phyloP scores from a whole-genome alignment of 2,329 filamentous ascomycete genomes.

The Hypocrella siamensis region DNA sequence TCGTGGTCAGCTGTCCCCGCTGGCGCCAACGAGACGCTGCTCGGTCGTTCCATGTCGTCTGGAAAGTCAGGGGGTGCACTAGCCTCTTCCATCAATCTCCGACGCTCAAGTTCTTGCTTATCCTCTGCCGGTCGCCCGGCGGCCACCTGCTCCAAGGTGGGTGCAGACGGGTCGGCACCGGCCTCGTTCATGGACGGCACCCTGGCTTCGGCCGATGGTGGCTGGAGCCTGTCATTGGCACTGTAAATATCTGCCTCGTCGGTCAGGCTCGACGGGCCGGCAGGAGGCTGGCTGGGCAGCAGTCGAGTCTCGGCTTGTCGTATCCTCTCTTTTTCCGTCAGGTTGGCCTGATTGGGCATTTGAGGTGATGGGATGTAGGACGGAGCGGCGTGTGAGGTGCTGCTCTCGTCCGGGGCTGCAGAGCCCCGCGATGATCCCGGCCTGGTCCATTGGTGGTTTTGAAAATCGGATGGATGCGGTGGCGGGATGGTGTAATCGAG shows the following conservation, averaged over 20 bases:
- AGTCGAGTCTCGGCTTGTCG: conserved; percentile 63
- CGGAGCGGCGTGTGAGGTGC: conserved; percentile 16
- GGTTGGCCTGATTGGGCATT: conserved; percentile 39
- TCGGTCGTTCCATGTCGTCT: conserved; percentile 29
- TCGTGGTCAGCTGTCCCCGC: conserved; percentile 8
- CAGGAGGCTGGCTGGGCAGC: conserved; percentile 59
- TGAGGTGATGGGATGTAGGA: conserved; percentile 45
- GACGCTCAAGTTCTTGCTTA: conserved; percentile 62
- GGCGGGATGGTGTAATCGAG: conserved; percentile 4
- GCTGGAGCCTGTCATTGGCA: conserved; percentile 22
- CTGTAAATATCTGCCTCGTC: conserved; percentile 37
- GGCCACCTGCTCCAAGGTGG: conserved; percentile 27
- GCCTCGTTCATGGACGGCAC: conserved; percentile 5
- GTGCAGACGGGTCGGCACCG: conserved; percentile 23
- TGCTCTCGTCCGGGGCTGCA: conserved; percentile 7
- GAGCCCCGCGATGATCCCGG: conserved; percentile 3
- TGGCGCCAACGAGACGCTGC: conserved; percentile 13
- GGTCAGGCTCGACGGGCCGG: conserved; percentile 20
- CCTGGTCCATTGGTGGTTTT: not conserved
- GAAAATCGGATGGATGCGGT: conserved; percentile 6
- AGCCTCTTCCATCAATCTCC: conserved; percentile 44
- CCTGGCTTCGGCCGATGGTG: conserved; percentile 4
- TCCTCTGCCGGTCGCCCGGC: conserved; percentile 37
- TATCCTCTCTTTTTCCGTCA: conserved; percentile 72
- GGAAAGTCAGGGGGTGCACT: conserved; percentile 47